These are phyloP conservation scores for Coemansia reversa DNA, from an alignment of 192 early-diverging fungal genomes.

Conservation along the genomic window DNA sequence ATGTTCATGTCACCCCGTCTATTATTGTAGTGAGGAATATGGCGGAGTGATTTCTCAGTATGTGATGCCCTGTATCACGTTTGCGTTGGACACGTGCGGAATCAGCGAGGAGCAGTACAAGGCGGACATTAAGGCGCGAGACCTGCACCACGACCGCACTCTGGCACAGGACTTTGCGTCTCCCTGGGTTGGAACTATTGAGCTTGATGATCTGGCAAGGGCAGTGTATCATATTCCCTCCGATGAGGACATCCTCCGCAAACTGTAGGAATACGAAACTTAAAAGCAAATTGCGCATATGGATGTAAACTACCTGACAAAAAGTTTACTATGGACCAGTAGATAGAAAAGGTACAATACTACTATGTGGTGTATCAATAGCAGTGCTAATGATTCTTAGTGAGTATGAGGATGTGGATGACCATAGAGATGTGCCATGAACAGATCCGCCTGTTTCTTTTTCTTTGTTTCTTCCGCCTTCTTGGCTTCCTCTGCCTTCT, in stretches of 20 bases:
- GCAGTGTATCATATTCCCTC: conserved; percentile 46
- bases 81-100: conserved; percentile 49
- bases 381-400: background rate
- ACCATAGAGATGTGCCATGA: conserved; percentile 19
- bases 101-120: conserved; percentile 38
- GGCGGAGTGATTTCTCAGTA: conserved; percentile 23
- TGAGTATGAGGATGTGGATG: conserved; percentile 1
- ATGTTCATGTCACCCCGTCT: background rate
- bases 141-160: conserved; percentile 21
- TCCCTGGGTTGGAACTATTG: conserved; percentile 51
- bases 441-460: conserved; percentile 14
- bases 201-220: conserved; percentile 45
- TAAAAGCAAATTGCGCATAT: background rate
- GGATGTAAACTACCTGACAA: background rate
- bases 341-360: background rate
- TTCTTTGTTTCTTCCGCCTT: conserved; percentile 6
- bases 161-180: conserved; percentile 34
- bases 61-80: conserved; percentile 37
- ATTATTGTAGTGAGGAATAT: conserved; percentile 6
- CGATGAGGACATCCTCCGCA: conserved; percentile 33
- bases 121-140: conserved; percentile 30
- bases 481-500: conserved; percentile 3
- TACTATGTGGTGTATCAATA: background rate
- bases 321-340: background rate
- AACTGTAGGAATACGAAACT: background rate